Base-by-base conservation (phyloP, 2,329 filamentous ascomycete genomes). In the Knufia petricola region DNA sequence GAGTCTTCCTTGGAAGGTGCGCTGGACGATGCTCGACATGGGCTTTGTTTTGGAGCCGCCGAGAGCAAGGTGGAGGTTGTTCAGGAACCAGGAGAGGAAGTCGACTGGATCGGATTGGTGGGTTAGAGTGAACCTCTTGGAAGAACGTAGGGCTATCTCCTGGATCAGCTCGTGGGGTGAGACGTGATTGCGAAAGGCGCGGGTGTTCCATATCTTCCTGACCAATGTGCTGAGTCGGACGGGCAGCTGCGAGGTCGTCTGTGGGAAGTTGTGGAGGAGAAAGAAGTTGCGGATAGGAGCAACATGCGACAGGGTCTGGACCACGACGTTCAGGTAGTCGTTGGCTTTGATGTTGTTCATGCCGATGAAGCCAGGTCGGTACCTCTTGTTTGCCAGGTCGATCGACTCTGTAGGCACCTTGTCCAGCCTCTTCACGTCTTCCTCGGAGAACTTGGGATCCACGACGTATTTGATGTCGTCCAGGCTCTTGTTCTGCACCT, bases 261-360 rank as follows among this genome's bases (percentile, higher is more conserved):
- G 75, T 9, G 75, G 75, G 45, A 95, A 82, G 58, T 94, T 78
- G 62, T 95, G 87, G 1, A 96, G 77, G 60, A 98, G 81, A 63
- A 96, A 82, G 69, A 81, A 96, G 64, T 96, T 95, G 28, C 92
- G 81, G 57, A 98, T 72, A 3, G 92, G 90, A 17, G 82, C 73
- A 21, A 96, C 87, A 66, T 98, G 92, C 2, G 90, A 83, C 31
- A 98, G 76, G 4, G 89, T 84, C 66, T 98, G 92, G 42, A 94
- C 84, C 2, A 95, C 79, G 21, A 95, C 90, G 63, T 98, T 98
- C 62, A 96, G 77, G 69, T 98, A 98, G 71, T 98, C 92, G 69
- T 98, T 98, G 50, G 92, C 87, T 68, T 98, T 98, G 75, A 98
- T 95, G 69, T 98, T 98, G 75, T 98, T 98, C 86, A 98, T 94